Conservation (phyloP, 352 stramenopile genomes). For the Pelagophyceae sp. region DNA sequence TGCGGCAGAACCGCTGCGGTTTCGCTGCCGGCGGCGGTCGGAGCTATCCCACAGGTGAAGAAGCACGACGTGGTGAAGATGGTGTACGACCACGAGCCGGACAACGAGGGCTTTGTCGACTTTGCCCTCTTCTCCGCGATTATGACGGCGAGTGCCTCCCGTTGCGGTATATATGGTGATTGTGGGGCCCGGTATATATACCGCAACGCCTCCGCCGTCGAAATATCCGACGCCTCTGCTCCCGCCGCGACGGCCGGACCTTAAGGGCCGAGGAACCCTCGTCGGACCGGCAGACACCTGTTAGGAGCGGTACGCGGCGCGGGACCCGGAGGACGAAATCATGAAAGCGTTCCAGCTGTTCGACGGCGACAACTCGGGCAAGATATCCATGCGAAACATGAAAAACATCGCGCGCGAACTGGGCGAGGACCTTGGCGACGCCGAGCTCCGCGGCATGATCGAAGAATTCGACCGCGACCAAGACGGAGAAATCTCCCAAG, state of each 20-base stretch:
- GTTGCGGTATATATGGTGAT: too few relatives aligned
- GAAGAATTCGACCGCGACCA: constrained; percentile 86
- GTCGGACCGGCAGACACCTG: background rate
- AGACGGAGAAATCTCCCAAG: constrained; percentile 73
- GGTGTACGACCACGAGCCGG: constrained; percentile 73
- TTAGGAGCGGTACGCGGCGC: constrained; percentile 52
- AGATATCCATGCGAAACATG: constrained; percentile 69
- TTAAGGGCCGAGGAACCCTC: background rate
- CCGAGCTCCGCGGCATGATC: constrained; percentile 83
- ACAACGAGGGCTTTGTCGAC: constrained; percentile 65
- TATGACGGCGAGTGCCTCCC: constrained; percentile 35
- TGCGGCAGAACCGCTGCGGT: background rate
- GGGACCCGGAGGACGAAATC: constrained; percentile 82
- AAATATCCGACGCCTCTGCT: background rate
- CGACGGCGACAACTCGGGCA: constrained; percentile 72
- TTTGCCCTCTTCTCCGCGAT: constrained; percentile 81
- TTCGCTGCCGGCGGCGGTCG: background rate
- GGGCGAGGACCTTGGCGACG: constrained; percentile 77
- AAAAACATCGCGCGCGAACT: constrained; percentile 77
- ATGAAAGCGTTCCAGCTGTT: constrained; percentile 84
- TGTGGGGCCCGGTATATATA: too few relatives aligned
- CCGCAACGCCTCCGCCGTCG: background rate
- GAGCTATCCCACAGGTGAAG: constrained; percentile 41
- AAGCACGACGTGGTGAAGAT: constrained; percentile 74
- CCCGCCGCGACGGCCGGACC: background rate